Evolutionary conservation across 305 asterid genomes (phyloP), one percentile per base, ranked within the genome.

Genomic region (Fraxinus floribunda): DNA sequence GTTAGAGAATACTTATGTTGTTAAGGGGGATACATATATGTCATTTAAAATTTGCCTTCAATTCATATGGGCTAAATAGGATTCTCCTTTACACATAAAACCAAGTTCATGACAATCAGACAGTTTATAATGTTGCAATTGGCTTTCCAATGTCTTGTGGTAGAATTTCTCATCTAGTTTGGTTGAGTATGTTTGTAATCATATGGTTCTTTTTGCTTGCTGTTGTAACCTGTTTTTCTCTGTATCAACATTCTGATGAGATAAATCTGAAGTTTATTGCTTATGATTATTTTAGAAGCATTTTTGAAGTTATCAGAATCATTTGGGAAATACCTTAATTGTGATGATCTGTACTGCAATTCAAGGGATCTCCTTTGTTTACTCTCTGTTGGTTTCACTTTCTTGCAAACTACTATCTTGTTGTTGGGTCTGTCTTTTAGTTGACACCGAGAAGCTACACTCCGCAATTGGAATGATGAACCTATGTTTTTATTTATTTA

Each of bases 381-480:
- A 6, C 24, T n/a, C 22, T 52, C 64, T 52, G 64, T 5, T 52
- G 64, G 9, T 52, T n/a, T 52, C 64, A 5, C 24, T 52, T 1
- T 52, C 24, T 52, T n/a, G 64, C 24, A 16, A 5, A 52, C 64
- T 52, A 1, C 24, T n/a, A 4, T 15, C 60, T 49, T 20, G 32
- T 62, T 62, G 30, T 22, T 80, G 18, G 20, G n/a, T 7, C n/a
- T 75, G 9, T 20, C 24, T 34, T 26, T 11, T 29, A 72, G 57
- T 55, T 72, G 64, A 13, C 71, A 26, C 24, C 30, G 75, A 73
- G 75, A 78, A 62, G 78, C 32, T 66, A 35, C 36, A 62, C 78
- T 70, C n/a, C 60, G 35, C 20, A 26, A 9, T 81, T 75, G 46
- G 60, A 76, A 62, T 84, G 75, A 18, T 52, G 77, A 57, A 55